phyloP scores from a whole-genome alignment of 2,329 filamentous ascomycete genomes.

The Sporothrix humicola region DNA sequence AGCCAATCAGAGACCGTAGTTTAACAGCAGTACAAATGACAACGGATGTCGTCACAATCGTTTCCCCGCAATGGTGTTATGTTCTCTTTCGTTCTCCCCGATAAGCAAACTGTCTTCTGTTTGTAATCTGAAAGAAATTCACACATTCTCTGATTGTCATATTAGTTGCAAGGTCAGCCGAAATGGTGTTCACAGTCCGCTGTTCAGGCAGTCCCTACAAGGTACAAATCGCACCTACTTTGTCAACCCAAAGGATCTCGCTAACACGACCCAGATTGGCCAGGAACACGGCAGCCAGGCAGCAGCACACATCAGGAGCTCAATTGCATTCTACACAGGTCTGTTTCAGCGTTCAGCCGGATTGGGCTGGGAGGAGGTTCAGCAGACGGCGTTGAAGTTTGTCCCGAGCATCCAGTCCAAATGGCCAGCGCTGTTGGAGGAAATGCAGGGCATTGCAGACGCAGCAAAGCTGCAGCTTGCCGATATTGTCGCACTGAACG shows the following conservation, averaged over 20 bases:
- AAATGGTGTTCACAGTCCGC: neutral
- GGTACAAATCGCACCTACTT: neutral
- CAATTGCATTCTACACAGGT: conserved; percentile 21
- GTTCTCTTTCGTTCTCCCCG: no score
- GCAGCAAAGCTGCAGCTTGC: conserved; percentile 53
- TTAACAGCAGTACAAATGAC: neutral
- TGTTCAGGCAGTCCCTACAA: neutral
- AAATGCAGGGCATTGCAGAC: conserved; percentile 59
- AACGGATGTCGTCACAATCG: neutral
- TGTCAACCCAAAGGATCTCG: no score
- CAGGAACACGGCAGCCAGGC: neutral
- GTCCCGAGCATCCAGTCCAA: conserved; percentile 21
- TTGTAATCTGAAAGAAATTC: no score
- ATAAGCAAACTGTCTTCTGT: no score
- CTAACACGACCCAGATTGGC: neutral
- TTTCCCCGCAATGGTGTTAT: neutral
- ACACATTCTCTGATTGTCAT: no score
- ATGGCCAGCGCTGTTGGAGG: conserved; percentile 40
- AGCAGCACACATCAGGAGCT: neutral
- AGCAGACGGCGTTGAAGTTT: neutral
- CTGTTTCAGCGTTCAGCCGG: conserved; percentile 15
- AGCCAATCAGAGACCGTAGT: neutral
- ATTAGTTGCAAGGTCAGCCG: no score
- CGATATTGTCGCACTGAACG: conserved; percentile 63
- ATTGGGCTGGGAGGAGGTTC: neutral